Evolutionary conservation across 1,139 yeast genomes (phyloP).

Genomic region (Sugiyamaella sp.): DNA sequence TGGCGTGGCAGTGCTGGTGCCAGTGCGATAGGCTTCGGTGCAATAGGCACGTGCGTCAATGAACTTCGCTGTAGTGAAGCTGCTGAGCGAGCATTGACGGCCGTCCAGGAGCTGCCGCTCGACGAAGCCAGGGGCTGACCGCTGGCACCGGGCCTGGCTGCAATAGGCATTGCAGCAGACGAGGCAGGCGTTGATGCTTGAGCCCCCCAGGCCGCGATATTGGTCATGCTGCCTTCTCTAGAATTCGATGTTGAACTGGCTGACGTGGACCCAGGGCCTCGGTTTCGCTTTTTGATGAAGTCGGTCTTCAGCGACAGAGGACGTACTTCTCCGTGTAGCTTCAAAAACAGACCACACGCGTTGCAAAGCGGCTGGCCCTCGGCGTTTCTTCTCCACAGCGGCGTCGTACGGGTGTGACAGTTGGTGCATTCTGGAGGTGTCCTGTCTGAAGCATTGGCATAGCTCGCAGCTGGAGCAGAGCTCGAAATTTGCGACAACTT

Average conservation of each 20-base stretch:
- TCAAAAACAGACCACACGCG: conserved; percentile 87
- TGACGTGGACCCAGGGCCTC: conserved; percentile 23
- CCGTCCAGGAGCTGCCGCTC: conserved; percentile 3
- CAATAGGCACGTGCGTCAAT: conserved; percentile 33
- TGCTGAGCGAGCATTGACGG: conserved; percentile 6
- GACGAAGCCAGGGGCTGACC: conserved; percentile 1
- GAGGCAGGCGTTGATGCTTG: conserved; percentile 7
- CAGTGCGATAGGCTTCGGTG: conserved; percentile 36
- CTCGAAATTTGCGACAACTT: conserved; percentile 3
- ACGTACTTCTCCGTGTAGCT: conserved; percentile 87
- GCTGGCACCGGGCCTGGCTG: conserved; percentile 9
- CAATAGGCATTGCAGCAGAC: conserved; percentile 21
- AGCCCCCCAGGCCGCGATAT: conserved; percentile 9
- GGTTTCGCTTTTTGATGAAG: conserved; percentile 75
- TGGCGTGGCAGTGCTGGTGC: conserved; percentile 32
- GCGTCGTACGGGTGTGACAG: conserved; percentile 88
- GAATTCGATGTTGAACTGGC: conserved; percentile 4
- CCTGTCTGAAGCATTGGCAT: conserved; percentile 10
- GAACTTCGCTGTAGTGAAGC: conserved; percentile 18
- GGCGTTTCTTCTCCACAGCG: conserved; percentile 89
- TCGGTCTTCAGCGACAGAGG: conserved; percentile 88
- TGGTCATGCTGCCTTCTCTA: conserved; percentile 16
- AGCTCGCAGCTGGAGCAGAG: conserved; percentile 21
- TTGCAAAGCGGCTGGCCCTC: conserved; percentile 90
- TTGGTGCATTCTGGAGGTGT: conserved; percentile 59